Evolutionary conservation across 208 protist genomes (phyloP).

Genomic region (Wallacemonas sp.): DNA sequence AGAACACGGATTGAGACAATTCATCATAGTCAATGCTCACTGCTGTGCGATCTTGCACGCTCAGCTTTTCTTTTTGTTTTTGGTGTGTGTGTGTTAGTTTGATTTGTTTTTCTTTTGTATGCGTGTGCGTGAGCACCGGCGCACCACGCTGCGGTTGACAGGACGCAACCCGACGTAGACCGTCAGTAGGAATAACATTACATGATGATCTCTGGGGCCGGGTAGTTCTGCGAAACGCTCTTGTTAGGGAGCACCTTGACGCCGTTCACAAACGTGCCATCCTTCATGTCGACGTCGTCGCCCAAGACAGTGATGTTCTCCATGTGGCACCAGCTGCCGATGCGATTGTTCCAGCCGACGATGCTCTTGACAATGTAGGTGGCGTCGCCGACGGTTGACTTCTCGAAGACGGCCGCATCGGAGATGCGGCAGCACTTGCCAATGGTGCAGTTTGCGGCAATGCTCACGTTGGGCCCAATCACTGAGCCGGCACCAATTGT

Average conservation of each 20-base stretch:
- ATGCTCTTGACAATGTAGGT: constrained; percentile 91
- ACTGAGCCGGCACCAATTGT: constrained; percentile 91
- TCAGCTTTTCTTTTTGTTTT: too few species aligned
- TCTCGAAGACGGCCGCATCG: constrained; percentile 87
- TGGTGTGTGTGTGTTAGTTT: too few species aligned
- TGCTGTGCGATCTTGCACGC: too few species aligned
- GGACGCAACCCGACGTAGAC: too few species aligned
- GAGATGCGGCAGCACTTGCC: constrained; percentile 85
- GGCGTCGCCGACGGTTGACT: constrained; percentile 76
- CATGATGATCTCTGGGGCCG: constrained; percentile 93
- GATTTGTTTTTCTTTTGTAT: too few species aligned
- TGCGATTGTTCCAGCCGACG: constrained; percentile 95
- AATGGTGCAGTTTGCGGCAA: constrained; percentile 94
- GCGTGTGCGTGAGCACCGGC: too few species aligned
- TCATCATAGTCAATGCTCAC: too few species aligned
- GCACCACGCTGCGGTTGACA: too few species aligned
- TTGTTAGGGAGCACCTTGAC: constrained; percentile 96
- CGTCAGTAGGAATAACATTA: constrained; percentile 53
- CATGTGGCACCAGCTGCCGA: constrained; percentile 93
- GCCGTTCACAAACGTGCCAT: constrained; percentile 93
- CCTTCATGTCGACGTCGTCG: constrained; percentile 93
- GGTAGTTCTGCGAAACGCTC: constrained; percentile 80
- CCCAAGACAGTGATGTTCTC: constrained; percentile 95
- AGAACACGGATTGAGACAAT: too few species aligned
- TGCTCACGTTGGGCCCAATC: constrained; percentile 96